Evolutionary conservation across 306 rosid species (phyloP).

Genomic region (Pachyrhizus erosus): DNA sequence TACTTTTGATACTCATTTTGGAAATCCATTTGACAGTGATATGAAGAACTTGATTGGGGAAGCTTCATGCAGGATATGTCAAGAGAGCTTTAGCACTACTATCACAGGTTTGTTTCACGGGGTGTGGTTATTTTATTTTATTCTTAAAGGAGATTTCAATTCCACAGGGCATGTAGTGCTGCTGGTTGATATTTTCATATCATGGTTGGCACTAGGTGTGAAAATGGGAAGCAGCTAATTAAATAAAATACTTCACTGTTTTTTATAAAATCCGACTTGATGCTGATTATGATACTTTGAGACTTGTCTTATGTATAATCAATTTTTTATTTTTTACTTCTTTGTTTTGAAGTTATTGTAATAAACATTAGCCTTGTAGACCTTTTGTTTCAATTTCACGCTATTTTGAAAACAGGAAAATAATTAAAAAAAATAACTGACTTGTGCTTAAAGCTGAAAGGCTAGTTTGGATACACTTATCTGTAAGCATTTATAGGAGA

Average conservation of each 20-base stretch:
- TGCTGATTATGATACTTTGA: background rate
- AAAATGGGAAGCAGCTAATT: background rate
- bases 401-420: background rate
- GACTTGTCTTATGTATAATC: background rate
- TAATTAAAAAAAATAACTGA: background rate
- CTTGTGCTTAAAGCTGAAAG: background rate
- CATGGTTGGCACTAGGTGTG: background rate
- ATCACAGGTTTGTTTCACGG: conserved; percentile 65
- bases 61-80: conserved; percentile 90
- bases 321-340: background rate
- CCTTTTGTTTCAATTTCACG: conserved; percentile 1
- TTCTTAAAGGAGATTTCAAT: background rate
- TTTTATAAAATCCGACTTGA: background rate
- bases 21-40: conserved; percentile 65
- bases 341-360: background rate
- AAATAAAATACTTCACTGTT: background rate
- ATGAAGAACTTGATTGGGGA: conserved; percentile 96
- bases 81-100: conserved; percentile 91
- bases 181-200: background rate
- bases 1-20: conserved; percentile 19
- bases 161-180: background rate
- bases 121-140: background rate
- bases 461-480: background rate
- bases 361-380: background rate
- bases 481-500: too few relatives aligned